Evolutionary conservation across 1,284 basidiomycete species (phyloP).

Genomic region (Wolfiporia cocos): DNA sequence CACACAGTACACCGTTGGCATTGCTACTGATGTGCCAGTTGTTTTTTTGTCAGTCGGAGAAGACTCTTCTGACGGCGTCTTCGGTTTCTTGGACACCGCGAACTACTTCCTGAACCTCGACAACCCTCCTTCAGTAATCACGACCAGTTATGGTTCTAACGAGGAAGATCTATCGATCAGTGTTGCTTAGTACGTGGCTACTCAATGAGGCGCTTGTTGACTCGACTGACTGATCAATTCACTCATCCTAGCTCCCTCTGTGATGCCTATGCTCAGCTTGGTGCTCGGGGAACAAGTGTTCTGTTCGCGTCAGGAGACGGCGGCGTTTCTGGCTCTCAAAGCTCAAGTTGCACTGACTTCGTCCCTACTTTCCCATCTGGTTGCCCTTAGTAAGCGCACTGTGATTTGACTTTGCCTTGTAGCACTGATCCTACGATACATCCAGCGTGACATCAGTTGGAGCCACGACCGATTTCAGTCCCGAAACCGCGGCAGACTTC

Average conservation of each 20-base stretch:
- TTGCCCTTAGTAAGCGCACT: constrained; percentile 51
- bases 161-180: constrained; percentile 22
- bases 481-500: constrained; percentile 45
- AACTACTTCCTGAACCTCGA: constrained; percentile 26
- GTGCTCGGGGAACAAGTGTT: constrained; percentile 51
- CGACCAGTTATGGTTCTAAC: constrained; percentile 31
- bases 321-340: constrained; percentile 58
- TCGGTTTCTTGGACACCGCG: constrained; percentile 20
- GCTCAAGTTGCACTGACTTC: constrained; percentile 44
- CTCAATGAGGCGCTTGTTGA: not conserved
- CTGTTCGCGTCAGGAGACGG: constrained; percentile 64
- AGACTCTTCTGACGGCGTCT: constrained; percentile 16
- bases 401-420: constrained; percentile 12
- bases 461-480: constrained; percentile 40
- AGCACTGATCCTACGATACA: constrained; percentile 1
- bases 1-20: constrained; percentile 55
- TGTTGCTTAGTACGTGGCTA: constrained; percentile 53
- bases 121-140: constrained; percentile 41
- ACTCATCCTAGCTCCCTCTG: constrained; percentile 36
- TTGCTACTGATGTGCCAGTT: constrained; percentile 27
- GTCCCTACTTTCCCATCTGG: constrained; percentile 65
- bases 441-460: constrained; percentile 62
- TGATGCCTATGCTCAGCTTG: constrained; percentile 54
- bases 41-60: constrained; percentile 42
- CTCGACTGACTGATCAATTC: not conserved